Base-by-base conservation (phyloP, 2,329 filamentous ascomycete species). In the Pseudopyricularia cyperi region DNA sequence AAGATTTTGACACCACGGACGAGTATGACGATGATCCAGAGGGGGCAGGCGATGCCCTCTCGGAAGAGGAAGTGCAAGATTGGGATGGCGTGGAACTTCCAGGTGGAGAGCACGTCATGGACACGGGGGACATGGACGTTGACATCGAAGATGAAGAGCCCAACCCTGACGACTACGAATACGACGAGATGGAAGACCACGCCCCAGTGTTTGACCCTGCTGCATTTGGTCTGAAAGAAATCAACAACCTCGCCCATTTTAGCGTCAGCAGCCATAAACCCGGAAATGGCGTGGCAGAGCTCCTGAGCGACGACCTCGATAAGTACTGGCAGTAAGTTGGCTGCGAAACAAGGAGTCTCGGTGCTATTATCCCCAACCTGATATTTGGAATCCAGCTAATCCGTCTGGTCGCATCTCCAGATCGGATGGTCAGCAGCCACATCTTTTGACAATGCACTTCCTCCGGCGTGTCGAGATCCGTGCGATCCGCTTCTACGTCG, bases 391-490 rank as follows among this genome's bases (percentile, higher is more conserved):
- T n/a, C 3, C 26, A 46, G n/a, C 42, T 48, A 5, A 32, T n/a
- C 30, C 28, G 17, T 26, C 26, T 28, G 11, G 28, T 15, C 32
- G 14, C 22, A 11, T 52, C 12, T 50, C 33, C 52, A 85, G 81
- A 66, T 91, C 87, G 2, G 88, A 93, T 62, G 88, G 87, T 2
- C 87, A 87, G 1, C 87, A 93, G 63, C 87, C 87, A 4, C 87
- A 93, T 62, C 79, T 83, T 56, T 75, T 93, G 48, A 68, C 87
- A 54, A 85, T 93, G 39, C 88, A 93, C 67, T 93, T 93, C 66
- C 82, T 89, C 67, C 89, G 89, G 60, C 78, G 87, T 7, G 87
- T 90, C 44, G 83, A 82, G 54, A 89, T 93, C 55, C 81, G 83
- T 5, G 80, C 82, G 28, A 82, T 93, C 50, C 77, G 87, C n/a